Evolutionary conservation across 371 early-diverging fungal genomes (phyloP).

Genomic region (Rhizopus delemar): DNA sequence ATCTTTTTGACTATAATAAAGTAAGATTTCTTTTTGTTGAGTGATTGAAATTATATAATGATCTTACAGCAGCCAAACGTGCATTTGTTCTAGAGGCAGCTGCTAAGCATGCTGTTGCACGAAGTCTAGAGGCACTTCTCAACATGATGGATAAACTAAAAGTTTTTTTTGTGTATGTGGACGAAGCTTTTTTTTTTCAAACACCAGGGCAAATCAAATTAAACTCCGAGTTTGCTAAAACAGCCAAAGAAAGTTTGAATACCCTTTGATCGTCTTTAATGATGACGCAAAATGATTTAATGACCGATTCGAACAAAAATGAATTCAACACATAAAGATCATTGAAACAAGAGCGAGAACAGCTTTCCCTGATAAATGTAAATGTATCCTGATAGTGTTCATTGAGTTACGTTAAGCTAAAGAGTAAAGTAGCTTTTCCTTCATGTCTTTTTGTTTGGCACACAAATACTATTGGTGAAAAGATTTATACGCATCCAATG

Average conservation of each 20-base stretch:
- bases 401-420: too few species aligned
- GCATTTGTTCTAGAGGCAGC: constrained; percentile 4
- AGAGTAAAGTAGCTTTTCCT: too few species aligned
- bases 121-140: constrained; percentile 24
- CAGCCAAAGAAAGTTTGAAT: not conserved
- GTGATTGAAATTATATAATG: not conserved
- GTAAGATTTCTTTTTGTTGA: not conserved
- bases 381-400: too few species aligned
- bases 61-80: constrained; percentile 18
- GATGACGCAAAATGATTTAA: too few species aligned
- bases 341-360: too few species aligned
- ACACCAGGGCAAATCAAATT: constrained; percentile 2
- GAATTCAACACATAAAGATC: too few species aligned
- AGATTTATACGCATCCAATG: too few species aligned
- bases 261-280: not conserved
- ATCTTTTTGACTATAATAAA: constrained; percentile 13
- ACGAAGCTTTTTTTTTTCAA: not conserved
- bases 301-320: too few species aligned
- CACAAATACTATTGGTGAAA: too few species aligned
- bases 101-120: constrained; percentile 22
- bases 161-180: not conserved
- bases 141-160: constrained; percentile 17
- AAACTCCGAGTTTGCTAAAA: not conserved
- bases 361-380: too few species aligned
- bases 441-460: too few species aligned